Percentiles rank a stretch among this genome's conserved stretches.
phyloP scores from a whole-genome alignment of 345 rosid genomes.

The Nephelium lappaceum region DNA sequence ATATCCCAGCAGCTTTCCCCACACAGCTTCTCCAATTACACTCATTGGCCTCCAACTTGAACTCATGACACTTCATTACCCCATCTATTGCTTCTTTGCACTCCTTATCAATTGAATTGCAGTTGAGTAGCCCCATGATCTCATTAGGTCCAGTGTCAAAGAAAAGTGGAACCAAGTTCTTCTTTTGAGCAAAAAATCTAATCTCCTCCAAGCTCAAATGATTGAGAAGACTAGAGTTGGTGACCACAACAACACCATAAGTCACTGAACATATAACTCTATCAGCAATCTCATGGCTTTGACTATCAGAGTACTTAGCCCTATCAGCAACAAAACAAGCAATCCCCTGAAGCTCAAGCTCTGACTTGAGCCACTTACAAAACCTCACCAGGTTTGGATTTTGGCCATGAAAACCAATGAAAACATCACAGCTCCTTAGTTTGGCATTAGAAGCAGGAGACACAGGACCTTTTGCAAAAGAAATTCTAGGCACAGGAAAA shows the following conservation, averaged over 20 bases:
- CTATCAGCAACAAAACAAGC: constrained; percentile 92
- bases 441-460: constrained; percentile 75
- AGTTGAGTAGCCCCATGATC: constrained; percentile 56
- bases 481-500: constrained; percentile 84
- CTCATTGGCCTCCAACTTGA: constrained; percentile 75
- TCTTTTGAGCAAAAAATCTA: constrained; percentile 86
- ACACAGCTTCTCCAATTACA: constrained; percentile 87
- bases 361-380: constrained; percentile 94
- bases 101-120: constrained; percentile 68
- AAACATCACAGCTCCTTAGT: constrained; percentile 91
- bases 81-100: constrained; percentile 87
- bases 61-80: constrained; percentile 69
- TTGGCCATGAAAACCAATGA: constrained; percentile 83
- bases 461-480: constrained; percentile 69
- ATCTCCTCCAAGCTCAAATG: constrained; percentile 80
- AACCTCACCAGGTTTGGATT: constrained; percentile 78
- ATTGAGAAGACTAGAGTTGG: constrained; percentile 62
- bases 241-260: constrained; percentile 76
- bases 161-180: constrained; percentile 81
- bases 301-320: constrained; percentile 71
- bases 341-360: constrained; percentile 91
- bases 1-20: constrained; percentile 49
- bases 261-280: constrained; percentile 83
- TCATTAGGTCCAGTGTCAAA: constrained; percentile 69
- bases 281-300: constrained; percentile 89